Evolutionary conservation across 345 rosid species (phyloP), one percentile per base, ranked within the genome.

Genomic region (Carallia brachiata): DNA sequence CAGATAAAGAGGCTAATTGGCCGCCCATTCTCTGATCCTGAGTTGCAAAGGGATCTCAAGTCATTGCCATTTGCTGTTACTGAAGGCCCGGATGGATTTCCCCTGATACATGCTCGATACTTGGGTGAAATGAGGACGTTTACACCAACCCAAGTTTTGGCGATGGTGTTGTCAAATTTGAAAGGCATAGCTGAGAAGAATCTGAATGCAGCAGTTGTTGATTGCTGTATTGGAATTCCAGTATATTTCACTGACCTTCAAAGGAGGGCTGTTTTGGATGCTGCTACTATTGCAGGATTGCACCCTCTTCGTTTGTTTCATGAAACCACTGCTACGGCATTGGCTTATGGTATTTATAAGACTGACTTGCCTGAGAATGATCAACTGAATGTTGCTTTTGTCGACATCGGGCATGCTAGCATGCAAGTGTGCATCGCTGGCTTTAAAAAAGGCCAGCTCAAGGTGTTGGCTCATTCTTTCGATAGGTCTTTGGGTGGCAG

Each of bases 381-480:
- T 19, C 91, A 75, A 23, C 72, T 92, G 66, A 92, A 92, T 80
- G 97, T 95, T 39, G 98, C 94, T 1, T 90, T 95, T 77, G 88
- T 95, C 68, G 99, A 95, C 69, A 63, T 95, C 72, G 99, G 99
- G 0, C 96, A 95, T 44, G 86, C 98, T 34, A 90, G 94, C 70
- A 84, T 95, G 96, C 99, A 95, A 84, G 98, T 90, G 30, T 95
- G 98, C 80, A 92, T 95, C 80, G 95, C 89, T n/a, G 97, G 88
- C 39, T 92, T 88, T 77, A 92, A 86, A 67, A 92, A 89, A 61
- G 97, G 99, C 9, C 96, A 95, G 62, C 83, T 95, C 16, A 92
- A 84, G 79, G 57, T 95, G 50, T 69, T 95, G 84, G 85, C 91
- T 68, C 99, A 95, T 48, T 78, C 89, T 5, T 95, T 81, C 70